Evolutionary conservation across 768 basidiomycete species (phyloP).

Genomic region (Daedalea quercina): DNA sequence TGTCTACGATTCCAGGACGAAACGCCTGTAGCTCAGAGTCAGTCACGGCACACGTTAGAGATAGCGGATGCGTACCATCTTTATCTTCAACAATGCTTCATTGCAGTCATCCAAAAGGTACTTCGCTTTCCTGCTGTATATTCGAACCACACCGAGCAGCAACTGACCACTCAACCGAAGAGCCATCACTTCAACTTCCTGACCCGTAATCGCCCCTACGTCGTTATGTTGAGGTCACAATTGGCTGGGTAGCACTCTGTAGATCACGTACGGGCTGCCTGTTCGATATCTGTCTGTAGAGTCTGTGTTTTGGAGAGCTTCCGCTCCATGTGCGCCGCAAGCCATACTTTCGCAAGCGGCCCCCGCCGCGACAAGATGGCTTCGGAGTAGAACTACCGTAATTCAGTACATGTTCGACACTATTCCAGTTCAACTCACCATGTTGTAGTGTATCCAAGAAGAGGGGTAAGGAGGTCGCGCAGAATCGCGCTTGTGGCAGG

Average conservation of each 20-base stretch:
- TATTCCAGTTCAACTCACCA: slow-evolving; percentile 7
- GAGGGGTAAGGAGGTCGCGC: slow-evolving; percentile 5
- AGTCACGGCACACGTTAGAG: background rate
- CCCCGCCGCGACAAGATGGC: slow-evolving; percentile 91
- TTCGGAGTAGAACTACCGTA: slow-evolving; percentile 79
- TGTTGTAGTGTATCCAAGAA: slow-evolving; percentile 20
- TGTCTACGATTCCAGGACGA: slow-evolving; percentile 90
- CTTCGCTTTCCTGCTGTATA: slow-evolving; percentile 96
- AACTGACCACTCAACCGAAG: slow-evolving; percentile 95
- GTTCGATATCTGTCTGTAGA: slow-evolving; percentile 89
- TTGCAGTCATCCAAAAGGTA: slow-evolving; percentile 98
- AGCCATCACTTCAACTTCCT: slow-evolving; percentile 90
- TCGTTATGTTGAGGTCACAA: background rate
- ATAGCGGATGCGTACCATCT: slow-evolving; percentile 55
- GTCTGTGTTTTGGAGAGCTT: slow-evolving; percentile 96
- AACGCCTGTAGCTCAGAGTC: slow-evolving; percentile 57
- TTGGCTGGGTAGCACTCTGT: too few relatives aligned
- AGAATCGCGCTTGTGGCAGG: slow-evolving; percentile 4
- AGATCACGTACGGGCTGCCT: slow-evolving; percentile 71
- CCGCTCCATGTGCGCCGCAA: slow-evolving; percentile 97
- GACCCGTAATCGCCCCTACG: slow-evolving; percentile 85
- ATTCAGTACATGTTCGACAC: background rate
- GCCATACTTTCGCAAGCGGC: slow-evolving; percentile 95
- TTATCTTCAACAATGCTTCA: slow-evolving; percentile 91
- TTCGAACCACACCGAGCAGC: slow-evolving; percentile 92